These are phyloP conservation scores for Favolaschia claudopus DNA, from an alignment of 768 basidiomycete species.

Conservation along the genomic window DNA sequence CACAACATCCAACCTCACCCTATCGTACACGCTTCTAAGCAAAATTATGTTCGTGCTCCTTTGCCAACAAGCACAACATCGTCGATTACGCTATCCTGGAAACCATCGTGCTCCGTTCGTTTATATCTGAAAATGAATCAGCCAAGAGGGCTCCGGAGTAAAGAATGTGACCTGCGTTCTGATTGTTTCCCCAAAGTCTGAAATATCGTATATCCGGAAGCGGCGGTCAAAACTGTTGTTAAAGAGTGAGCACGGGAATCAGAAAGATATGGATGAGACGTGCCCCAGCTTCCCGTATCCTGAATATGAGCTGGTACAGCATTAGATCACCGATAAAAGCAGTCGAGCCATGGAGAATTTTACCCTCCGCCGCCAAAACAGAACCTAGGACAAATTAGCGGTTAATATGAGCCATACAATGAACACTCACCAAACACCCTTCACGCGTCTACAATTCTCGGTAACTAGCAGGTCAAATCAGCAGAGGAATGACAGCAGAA, in stretches of 20 bases:
- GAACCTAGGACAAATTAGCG: conserved; percentile 3
- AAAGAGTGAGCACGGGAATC: conserved; percentile 17
- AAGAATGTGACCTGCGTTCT: conserved; percentile 52
- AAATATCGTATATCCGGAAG: conserved; percentile 88
- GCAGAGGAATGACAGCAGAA: conserved; percentile 8
- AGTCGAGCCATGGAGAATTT: neutral
- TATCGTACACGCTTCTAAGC: conserved; percentile 7
- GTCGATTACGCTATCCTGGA: conserved; percentile 58
- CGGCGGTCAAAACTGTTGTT: conserved; percentile 81
- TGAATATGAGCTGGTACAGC: conserved; percentile 70
- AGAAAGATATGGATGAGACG: conserved; percentile 27
- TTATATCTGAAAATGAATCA: conserved; percentile 55
- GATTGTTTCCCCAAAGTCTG: conserved; percentile 92
- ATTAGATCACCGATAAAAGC: neutral
- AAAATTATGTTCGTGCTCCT: conserved; percentile 42
- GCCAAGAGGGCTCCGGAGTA: neutral
- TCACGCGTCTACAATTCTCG: conserved; percentile 85
- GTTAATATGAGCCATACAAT: neutral
- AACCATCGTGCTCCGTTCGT: conserved; percentile 68
- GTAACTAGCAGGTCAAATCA: conserved; percentile 60
- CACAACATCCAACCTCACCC: neutral
- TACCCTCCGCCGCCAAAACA: conserved; percentile 21
- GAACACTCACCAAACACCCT: conserved; percentile 79
- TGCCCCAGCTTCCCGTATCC: conserved; percentile 83
- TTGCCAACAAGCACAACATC: conserved; percentile 68